These are phyloP conservation scores for Asterella californica DNA, from an alignment of 225 moss, liverwort and hornwort species.

Conservation along the genomic window DNA sequence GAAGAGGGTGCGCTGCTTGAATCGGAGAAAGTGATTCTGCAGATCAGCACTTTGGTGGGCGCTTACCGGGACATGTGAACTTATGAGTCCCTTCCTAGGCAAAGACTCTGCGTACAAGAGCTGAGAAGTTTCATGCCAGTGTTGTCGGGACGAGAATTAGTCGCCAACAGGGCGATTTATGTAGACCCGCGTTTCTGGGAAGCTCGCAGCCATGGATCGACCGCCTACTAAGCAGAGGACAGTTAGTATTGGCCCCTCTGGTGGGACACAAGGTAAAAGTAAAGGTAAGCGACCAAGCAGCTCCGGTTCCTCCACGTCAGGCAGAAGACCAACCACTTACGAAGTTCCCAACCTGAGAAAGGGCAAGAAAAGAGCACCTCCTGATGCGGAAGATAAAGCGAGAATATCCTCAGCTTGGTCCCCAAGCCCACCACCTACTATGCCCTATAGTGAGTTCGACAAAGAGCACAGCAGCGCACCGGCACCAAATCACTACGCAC, in stretches of 20 bases:
- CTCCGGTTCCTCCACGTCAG: constrained; percentile 8
- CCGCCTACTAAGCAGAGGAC: constrained; percentile 7
- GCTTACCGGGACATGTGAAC: neutral
- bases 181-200: neutral
- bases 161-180: no score
- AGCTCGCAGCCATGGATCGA: constrained; percentile 8
- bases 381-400: neutral
- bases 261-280: neutral
- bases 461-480: constrained; percentile 10
- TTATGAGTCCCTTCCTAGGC: neutral
- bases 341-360: constrained; percentile 14
- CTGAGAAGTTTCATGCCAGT: neutral
- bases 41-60: no score
- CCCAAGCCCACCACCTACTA: constrained; percentile 4
- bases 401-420: neutral
- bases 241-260: neutral
- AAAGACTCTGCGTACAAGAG: neutral
- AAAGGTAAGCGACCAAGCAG: constrained; percentile 15
- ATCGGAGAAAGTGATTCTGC: neutral
- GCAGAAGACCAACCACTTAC: constrained; percentile 12
- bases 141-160: neutral
- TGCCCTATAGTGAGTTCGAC: constrained; percentile 5
- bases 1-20: neutral
- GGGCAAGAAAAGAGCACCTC: constrained; percentile 14
- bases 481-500: neutral